These are phyloP conservation scores for Starmerella floris DNA, from an alignment of 805 yeast genomes.

Conservation along the genomic window DNA sequence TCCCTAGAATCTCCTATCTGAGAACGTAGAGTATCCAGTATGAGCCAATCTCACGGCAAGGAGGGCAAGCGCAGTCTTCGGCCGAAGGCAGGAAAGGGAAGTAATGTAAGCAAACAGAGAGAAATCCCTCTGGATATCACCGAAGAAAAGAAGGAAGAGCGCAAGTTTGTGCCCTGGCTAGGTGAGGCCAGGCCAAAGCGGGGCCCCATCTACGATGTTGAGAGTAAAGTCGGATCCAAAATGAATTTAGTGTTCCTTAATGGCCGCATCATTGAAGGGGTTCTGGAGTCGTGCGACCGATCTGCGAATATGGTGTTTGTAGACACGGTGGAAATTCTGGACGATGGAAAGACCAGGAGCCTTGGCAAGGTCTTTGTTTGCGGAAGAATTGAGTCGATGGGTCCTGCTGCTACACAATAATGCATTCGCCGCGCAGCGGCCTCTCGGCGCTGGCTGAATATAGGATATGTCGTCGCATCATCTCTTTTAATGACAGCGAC, in stretches of 20 bases:
- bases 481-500: too few species aligned
- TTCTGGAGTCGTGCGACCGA: conserved; percentile 83
- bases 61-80: background rate
- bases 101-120: background rate
- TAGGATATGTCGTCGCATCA: too few species aligned
- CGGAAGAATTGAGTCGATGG: conserved; percentile 17
- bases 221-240: conserved; percentile 57
- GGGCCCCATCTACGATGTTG: conserved; percentile 75
- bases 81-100: conserved; percentile 2
- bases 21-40: too few species aligned
- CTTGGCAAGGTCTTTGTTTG: conserved; percentile 36
- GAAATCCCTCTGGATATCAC: background rate
- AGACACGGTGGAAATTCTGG: conserved; percentile 41
- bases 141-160: conserved; percentile 25
- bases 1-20: too few species aligned
- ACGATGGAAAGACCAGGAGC: conserved; percentile 39
- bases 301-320: conserved; percentile 72
- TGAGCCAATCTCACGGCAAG: background rate
- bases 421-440: too few species aligned
- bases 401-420: too few species aligned
- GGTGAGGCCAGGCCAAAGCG: conserved; percentile 65
- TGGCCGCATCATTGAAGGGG: conserved; percentile 73
- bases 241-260: conserved; percentile 72
- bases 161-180: conserved; percentile 23
- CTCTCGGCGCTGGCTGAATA: too few species aligned